Percentiles rank a stretch among this genome's conserved stretches.
Conservation (phyloP, 1,139 yeast genomes). For the Candida neerlandica region DNA sequence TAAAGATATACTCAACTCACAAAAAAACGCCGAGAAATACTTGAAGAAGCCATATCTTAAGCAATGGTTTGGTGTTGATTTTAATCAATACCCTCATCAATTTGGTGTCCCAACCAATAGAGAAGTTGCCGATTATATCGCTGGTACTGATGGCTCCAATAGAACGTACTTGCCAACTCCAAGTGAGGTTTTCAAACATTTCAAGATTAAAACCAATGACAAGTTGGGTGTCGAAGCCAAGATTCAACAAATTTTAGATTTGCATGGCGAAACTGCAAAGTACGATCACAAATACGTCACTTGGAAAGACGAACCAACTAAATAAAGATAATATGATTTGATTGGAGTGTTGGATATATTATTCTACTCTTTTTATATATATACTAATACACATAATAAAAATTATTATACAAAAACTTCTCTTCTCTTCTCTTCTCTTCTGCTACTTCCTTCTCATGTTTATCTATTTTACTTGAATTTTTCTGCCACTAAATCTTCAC, state of each 20-base stretch:
- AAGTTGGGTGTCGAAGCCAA: slow-evolving; percentile 68
- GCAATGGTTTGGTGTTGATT: slow-evolving; percentile 53
- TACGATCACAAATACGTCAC: slow-evolving; percentile 60
- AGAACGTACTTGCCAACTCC: slow-evolving; percentile 70
- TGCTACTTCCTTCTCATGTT: background rate
- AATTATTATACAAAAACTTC: background rate
- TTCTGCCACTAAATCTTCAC: slow-evolving; percentile 58
- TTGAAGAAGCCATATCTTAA: slow-evolving; percentile 44
- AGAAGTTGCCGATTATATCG: slow-evolving; percentile 59
- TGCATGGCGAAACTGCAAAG: slow-evolving; percentile 63
- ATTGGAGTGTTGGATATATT: background rate
- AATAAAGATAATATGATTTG: background rate
- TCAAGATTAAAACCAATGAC: slow-evolving; percentile 48
- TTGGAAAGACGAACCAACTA: slow-evolving; percentile 44
- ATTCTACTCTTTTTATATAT: slow-evolving; percentile 1
- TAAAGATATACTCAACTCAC: slow-evolving; percentile 22
- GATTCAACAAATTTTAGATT: slow-evolving; percentile 54
- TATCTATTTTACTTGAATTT: slow-evolving; percentile 40
- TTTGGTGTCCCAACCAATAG: slow-evolving; percentile 79
- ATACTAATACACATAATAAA: slow-evolving; percentile 4
- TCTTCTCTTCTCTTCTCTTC: background rate
- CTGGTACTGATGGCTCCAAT: slow-evolving; percentile 64
- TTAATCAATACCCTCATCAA: slow-evolving; percentile 66
- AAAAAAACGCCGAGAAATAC: slow-evolving; percentile 31
- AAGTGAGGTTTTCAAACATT: slow-evolving; percentile 63